Base-by-base conservation (phyloP, 2,329 filamentous ascomycete species). In the Truncatella angustata region DNA sequence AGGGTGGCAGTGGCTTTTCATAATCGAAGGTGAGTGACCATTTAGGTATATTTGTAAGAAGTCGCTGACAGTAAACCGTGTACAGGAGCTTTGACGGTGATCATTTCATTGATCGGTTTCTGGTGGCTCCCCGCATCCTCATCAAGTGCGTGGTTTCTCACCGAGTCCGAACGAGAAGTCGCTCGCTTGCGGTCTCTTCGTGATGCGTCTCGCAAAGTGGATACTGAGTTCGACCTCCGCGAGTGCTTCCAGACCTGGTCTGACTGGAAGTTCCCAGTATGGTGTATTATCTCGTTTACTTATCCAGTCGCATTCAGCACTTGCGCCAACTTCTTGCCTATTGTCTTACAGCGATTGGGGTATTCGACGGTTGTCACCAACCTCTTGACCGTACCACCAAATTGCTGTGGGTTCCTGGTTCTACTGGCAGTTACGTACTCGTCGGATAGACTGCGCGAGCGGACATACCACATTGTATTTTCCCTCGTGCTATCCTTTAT, bases 361-460 rank as follows among this genome's bases (percentile, higher is more conserved):
- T 77, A 71, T 53, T 68, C 62, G 4, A 67, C 68, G 0, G 63
- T 79, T 28, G 72, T 74, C 37, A 77, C 75, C 0, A 78, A 78
- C 52, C 65, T 79, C 4, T 75, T 70, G 61, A 78, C 74, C 0
- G 74, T 79, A 4, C 72, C 75, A 3, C 75, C 75, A 0, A 79
- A 79, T 23, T 64, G 73, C 4, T 72, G 73, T 0, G 76, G 75
- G 0, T 75, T 77, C 12, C 58, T 77, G 5, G 64, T 78, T 7
- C 61, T 79, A 5, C 66, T 79, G 1, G 63, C 55, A 4, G 70
- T 79, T 5, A 68, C 73, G 0, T 73, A 70, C 49, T 72, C 69
- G 12, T 75, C 72, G 0, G 76, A 79, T 51, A 62, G 68, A 47
- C 70, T 72, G 49, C 68, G 73, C 10, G 74, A 79, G 53, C 65